Conservation (phyloP, 2,329 filamentous ascomycete species). For the Periconia macrospinosa region DNA sequence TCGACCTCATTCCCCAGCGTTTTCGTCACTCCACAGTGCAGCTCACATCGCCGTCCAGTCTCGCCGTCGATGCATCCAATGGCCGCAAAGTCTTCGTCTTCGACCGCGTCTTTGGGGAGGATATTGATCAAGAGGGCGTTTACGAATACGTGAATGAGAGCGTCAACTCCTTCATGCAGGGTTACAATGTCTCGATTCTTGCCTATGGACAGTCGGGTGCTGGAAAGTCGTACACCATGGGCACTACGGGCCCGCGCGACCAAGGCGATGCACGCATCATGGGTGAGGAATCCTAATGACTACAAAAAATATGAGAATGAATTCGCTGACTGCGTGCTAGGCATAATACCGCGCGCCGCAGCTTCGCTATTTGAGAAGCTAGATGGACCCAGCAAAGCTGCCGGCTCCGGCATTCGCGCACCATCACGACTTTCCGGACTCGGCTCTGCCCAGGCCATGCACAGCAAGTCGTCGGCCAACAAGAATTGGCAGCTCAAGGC, state of each 20-base stretch:
- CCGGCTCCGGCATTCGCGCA: slow-evolving; percentile 76
- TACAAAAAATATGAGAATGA: background rate
- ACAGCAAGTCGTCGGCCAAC: slow-evolving; percentile 55
- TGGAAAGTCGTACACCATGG: slow-evolving; percentile 99
- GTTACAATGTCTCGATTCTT: slow-evolving; percentile 97
- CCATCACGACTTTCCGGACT: slow-evolving; percentile 75
- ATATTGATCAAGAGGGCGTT: slow-evolving; percentile 81
- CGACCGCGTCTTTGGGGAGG: slow-evolving; percentile 87
- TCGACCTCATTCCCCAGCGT: slow-evolving; percentile 90
- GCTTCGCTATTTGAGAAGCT: slow-evolving; percentile 85
- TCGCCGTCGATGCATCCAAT: slow-evolving; percentile 87
- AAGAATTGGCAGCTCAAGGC: slow-evolving; percentile 90
- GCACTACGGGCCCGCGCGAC: slow-evolving; percentile 83
- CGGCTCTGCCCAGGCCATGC: slow-evolving; percentile 48
- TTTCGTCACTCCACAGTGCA: slow-evolving; percentile 94
- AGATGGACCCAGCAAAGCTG: slow-evolving; percentile 64
- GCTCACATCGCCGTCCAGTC: slow-evolving; percentile 78
- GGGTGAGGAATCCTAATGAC: slow-evolving; percentile 65
- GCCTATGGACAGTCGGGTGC: slow-evolving; percentile 97
- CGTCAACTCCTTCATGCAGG: slow-evolving; percentile 85
- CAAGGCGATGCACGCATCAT: slow-evolving; percentile 71
- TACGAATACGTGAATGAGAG: slow-evolving; percentile 95
- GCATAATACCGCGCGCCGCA: slow-evolving; percentile 93
- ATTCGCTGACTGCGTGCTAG: slow-evolving; percentile 51
- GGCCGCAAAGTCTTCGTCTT: slow-evolving; percentile 96